Base-by-base conservation (phyloP, 2,329 filamentous ascomycete species). In the Sclerotinia trifoliorum region DNA sequence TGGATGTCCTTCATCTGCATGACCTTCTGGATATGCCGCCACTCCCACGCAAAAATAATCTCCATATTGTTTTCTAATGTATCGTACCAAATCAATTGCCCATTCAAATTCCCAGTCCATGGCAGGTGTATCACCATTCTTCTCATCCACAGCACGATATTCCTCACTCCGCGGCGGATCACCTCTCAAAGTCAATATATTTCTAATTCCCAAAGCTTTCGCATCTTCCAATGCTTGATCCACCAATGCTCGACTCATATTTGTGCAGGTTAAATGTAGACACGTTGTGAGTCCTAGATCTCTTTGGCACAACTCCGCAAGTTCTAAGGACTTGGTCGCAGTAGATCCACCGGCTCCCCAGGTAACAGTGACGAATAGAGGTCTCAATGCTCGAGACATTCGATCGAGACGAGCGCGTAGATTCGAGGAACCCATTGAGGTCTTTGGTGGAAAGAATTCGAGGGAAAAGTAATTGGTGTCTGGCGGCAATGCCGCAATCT, bases 391-490 rank as follows among this genome's bases (percentile, higher is more conserved):
- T 72, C 92, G 88, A 62, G 95, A 89, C 95, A 99, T 98, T 78
- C 95, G 93, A 79, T 96, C 91, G 69, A 99, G 88, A 77, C 95
- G 93, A 72, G 92, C 91, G 78, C 94, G 91, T 67, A 99, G 88
- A 79, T 99, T 99, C 71, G 92, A 90, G 76, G 95, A 96, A 73
- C 95, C 95, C 89, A 96, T 97, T 70, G 90, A 85, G 58, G 95
- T 99, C 83, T 98, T 99, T 71, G 95, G 95, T 73, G 95, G 95
- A 82, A 99, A 99, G 87, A 99, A 99, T 82, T 99, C 95, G 80
- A 98, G 90, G 60, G 95, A 98, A 81, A 97, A 96, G 83, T 95
- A 98, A 78, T 86, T 88, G 73, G 87, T 86, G 80, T 92, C 88
- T 72, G 90, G 86, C 79, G 92, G 91, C 82, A 99, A 82, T 70